phyloP scores from a whole-genome alignment of 768 basidiomycete genomes.

The Gloeophyllum trabeum region DNA sequence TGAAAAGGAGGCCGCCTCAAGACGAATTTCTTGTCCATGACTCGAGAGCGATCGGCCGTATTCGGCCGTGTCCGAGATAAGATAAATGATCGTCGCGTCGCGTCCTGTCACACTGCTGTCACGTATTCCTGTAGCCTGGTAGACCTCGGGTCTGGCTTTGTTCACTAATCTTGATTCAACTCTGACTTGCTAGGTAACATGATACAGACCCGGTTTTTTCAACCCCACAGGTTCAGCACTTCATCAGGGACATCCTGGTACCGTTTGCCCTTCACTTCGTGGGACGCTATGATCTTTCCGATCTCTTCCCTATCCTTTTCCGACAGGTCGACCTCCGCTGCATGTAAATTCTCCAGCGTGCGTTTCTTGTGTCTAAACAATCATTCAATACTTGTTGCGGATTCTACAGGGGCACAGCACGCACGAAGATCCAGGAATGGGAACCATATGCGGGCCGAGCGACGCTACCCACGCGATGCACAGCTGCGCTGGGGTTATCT shows the following conservation, averaged over 20 bases:
- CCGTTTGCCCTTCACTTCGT: slow-evolving; percentile 27
- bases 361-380: slow-evolving; percentile 24
- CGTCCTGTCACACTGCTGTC: no score
- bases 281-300: slow-evolving; percentile 20
- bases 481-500: slow-evolving; percentile 27
- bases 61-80: no score
- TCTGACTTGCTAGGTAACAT: no score
- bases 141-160: no score
- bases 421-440: slow-evolving; percentile 35
- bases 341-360: slow-evolving; percentile 29
- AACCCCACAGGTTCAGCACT: slow-evolving; percentile 21
- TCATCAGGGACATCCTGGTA: slow-evolving; percentile 17
- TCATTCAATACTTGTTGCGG: not conserved
- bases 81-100: no score
- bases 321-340: slow-evolving; percentile 23
- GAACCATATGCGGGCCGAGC: slow-evolving; percentile 27
- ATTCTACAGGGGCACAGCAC: slow-evolving; percentile 4
- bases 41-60: no score
- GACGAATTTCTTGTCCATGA: no score
- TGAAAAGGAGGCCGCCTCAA: no score
- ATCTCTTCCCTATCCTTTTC: slow-evolving; percentile 26
- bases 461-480: slow-evolving; percentile 26
- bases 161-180: no score
- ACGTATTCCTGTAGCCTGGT: no score
- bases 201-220: no score